phyloP scores from a whole-genome alignment of 129 eudicot species.

The Rutidosis leptorrhynchoides region DNA sequence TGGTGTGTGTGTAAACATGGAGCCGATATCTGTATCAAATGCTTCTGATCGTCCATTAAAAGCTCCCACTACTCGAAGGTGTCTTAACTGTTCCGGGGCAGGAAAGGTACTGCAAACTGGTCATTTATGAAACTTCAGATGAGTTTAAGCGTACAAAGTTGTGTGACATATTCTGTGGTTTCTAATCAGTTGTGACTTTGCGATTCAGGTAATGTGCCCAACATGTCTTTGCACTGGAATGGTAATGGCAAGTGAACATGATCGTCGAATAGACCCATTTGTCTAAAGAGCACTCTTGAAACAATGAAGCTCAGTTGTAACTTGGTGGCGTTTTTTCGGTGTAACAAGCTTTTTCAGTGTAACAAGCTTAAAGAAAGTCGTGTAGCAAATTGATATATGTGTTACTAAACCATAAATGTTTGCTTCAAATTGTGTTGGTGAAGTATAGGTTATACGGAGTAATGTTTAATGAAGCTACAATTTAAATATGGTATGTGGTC shows the following conservation, averaged over 20 bases:
- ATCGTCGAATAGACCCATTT: constrained; percentile 82
- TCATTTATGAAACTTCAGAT: constrained; percentile 4
- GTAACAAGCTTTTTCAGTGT: constrained; percentile 8
- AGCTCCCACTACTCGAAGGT: constrained; percentile 76
- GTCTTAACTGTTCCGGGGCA: constrained; percentile 85
- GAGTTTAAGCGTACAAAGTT: neutral
- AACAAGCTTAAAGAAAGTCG: constrained; percentile 16
- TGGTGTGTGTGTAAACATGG: constrained; percentile 72
- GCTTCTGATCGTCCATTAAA: constrained; percentile 60
- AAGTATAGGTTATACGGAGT: neutral
- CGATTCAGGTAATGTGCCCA: constrained; percentile 89
- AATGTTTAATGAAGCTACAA: neutral
- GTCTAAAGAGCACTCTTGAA: constrained; percentile 29
- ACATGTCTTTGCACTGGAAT: constrained; percentile 98
- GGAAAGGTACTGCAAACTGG: constrained; percentile 63
- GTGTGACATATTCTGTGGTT: neutral
- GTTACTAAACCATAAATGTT: neutral
- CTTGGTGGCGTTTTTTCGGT: constrained; percentile 1
- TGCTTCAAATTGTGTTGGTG: neutral
- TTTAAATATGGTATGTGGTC: neutral
- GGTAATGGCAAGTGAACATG: constrained; percentile 99
- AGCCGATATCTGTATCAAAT: constrained; percentile 62
- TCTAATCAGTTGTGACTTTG: neutral
- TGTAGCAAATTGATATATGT: neutral
- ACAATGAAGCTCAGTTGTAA: neutral